A percentile compares a stretch with the other conserved stretches of the same genome.
These are phyloP conservation scores for Globisporangium lucens DNA, from an alignment of 352 stramenopile genomes.

Conservation along the genomic window DNA sequence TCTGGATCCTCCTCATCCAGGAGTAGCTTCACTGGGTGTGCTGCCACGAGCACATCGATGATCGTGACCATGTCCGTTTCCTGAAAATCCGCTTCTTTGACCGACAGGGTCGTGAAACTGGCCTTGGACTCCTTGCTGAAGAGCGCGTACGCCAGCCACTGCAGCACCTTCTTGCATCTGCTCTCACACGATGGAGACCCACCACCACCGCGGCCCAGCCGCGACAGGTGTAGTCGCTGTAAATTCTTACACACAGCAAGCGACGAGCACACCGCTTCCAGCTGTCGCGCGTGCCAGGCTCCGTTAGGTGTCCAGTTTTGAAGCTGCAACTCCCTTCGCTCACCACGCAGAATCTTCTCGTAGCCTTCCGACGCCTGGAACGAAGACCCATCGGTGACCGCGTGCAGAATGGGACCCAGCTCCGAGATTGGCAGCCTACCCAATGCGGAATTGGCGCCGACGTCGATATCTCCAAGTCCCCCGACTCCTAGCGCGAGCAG, in stretches of 20 bases:
- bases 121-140: conserved; percentile 5
- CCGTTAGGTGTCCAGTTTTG: neutral
- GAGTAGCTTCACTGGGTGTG: neutral
- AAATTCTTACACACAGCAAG: neutral
- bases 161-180: neutral
- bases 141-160: conserved; percentile 7
- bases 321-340: neutral
- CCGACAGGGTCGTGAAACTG: neutral
- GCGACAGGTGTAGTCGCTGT: neutral
- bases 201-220: neutral
- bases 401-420: neutral
- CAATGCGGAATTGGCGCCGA: neutral
- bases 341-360: neutral
- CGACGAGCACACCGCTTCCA: neutral
- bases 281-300: neutral
- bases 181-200: neutral
- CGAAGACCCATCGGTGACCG: neutral
- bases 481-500: neutral
- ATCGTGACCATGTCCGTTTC: neutral
- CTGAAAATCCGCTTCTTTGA: neutral
- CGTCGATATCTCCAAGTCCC: too few relatives aligned
- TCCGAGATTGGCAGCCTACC: neutral
- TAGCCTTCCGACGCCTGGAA: neutral
- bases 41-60: neutral
- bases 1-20: neutral